Base-by-base conservation (phyloP, 306 rosid genomes). In the Cucurbita argyrosperma region DNA sequence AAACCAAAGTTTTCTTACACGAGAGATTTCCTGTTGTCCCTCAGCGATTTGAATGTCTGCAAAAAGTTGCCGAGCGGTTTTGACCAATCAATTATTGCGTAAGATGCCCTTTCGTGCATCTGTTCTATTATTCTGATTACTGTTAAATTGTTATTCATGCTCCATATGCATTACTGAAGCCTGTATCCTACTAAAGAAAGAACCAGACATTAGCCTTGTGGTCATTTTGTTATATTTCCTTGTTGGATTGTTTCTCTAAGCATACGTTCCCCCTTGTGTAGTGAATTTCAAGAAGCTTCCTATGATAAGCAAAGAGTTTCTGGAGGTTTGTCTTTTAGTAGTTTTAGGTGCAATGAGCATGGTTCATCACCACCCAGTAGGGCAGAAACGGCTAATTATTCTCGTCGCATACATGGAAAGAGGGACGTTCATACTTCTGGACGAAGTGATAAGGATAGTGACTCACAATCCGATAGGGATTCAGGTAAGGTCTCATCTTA, bases 281-380 rank as follows among this genome's bases (percentile, higher is more conserved):
- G 99, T 85, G 99, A 89, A 75, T 80, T 91, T 56, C 91, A 80
- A 83, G 99, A 95, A 65, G 80, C 85, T 77, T 84, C 72, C 63
- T 82, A 52, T 71, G 97, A 89, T 47, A 85, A 90, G 56, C 96
- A 84, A 67, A 89, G 96, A 86, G 81, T 61, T 71, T 64, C 90
- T 55, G 87, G 92, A 56, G 88, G 85, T 73, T 79, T 91, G 64
- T 79, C 96, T 50, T 74, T 71, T 16, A 84, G 77, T 82, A 85
- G 77, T 84, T 85, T 84, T 81, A 87, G 89, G 80, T 96, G 83
- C 45, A 86, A 66, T 58, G 96, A 91, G 38, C 84, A 83, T 77
- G 83, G 96, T 69, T 83, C 96, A 69, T 91, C 99, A 49, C 99
- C 99, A 69, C 99, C 97, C 74, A 83, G 83, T 59, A 85, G 83